These are phyloP conservation scores for Aspergillus thermomutatus DNA, from an alignment of 2,329 filamentous ascomycete species.

Conservation along the genomic window DNA sequence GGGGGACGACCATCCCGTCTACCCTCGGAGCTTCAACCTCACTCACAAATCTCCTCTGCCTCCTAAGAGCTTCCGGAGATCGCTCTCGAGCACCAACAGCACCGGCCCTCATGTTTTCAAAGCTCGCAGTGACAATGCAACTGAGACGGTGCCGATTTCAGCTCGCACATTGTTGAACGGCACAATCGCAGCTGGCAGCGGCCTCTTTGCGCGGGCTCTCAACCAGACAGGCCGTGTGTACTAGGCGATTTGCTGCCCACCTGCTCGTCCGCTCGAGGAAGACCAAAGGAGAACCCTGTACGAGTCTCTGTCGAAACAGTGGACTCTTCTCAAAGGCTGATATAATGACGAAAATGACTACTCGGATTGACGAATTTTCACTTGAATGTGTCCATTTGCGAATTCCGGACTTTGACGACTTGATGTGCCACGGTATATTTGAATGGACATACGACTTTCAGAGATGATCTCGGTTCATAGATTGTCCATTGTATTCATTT, in stretches of 20 bases:
- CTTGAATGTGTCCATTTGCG: neutral
- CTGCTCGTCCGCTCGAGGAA: neutral
- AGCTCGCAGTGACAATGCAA: slow-evolving; percentile 5
- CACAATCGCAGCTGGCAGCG: slow-evolving; percentile 1
- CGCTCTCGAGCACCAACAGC: slow-evolving; percentile 1
- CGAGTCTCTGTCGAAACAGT: neutral
- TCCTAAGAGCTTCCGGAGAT: neutral
- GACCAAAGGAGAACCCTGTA: neutral
- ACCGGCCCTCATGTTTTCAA: neutral
- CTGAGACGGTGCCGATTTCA: slow-evolving; percentile 1
- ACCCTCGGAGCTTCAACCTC: neutral
- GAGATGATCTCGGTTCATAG: neutral
- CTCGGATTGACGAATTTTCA: neutral
- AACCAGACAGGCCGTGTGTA: neutral
- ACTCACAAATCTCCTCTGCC: neutral
- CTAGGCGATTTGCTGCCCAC: neutral
- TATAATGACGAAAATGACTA: neutral
- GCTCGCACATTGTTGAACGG: slow-evolving; percentile 8
- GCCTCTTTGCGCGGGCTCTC: neutral
- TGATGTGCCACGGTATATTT: neutral
- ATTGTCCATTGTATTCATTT: neutral
- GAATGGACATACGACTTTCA: neutral
- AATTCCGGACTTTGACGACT: neutral
- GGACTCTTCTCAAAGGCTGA: too few species aligned
- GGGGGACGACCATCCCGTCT: neutral